phyloP scores from a whole-genome alignment of 2,329 filamentous ascomycete genomes.

The Xylaria arbuscula region DNA sequence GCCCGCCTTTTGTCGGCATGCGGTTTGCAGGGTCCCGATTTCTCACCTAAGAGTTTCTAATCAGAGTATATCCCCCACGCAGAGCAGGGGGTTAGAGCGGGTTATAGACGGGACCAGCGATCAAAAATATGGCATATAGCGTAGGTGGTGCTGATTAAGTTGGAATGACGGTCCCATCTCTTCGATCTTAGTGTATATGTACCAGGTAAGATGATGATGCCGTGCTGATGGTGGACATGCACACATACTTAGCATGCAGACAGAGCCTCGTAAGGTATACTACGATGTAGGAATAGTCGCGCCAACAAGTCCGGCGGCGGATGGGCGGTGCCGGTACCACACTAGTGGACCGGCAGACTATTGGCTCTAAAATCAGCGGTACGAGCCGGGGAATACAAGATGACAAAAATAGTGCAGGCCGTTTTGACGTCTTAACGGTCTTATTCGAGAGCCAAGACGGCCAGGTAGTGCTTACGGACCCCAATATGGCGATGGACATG shows the following conservation, averaged over 20 bases:
- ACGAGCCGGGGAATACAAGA: conserved; percentile 35
- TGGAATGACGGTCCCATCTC: conserved; percentile 13
- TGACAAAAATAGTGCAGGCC: conserved; percentile 36
- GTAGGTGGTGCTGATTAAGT: conserved; percentile 16
- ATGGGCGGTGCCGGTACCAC: conserved; percentile 40
- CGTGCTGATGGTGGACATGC: conserved; percentile 26
- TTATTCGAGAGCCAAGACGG: conserved; percentile 29
- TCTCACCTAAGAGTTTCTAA: conserved; percentile 39
- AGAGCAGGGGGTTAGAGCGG: conserved; percentile 1
- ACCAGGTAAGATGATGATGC: conserved; percentile 8
- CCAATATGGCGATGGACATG: conserved; percentile 25
- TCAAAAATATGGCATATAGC: not conserved
- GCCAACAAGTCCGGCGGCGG: conserved; percentile 13
- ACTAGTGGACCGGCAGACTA: conserved; percentile 28
- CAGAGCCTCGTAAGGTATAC: conserved; percentile 25
- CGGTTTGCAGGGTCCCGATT: conserved; percentile 17
- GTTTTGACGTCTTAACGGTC: conserved; percentile 29
- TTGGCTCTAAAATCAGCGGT: conserved; percentile 37
- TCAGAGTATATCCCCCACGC: conserved; percentile 28
- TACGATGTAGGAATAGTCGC: not conserved
- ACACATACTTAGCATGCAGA: not conserved
- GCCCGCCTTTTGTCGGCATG: conserved; percentile 30
- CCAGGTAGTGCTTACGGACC: conserved; percentile 32
- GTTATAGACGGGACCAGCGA: conserved; percentile 21
- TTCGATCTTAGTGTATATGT: not conserved